A percentile compares a stretch with the other conserved stretches of the same genome.
Conservation (phyloP, 2,329 filamentous ascomycete species). For the Alternaria atra region DNA sequence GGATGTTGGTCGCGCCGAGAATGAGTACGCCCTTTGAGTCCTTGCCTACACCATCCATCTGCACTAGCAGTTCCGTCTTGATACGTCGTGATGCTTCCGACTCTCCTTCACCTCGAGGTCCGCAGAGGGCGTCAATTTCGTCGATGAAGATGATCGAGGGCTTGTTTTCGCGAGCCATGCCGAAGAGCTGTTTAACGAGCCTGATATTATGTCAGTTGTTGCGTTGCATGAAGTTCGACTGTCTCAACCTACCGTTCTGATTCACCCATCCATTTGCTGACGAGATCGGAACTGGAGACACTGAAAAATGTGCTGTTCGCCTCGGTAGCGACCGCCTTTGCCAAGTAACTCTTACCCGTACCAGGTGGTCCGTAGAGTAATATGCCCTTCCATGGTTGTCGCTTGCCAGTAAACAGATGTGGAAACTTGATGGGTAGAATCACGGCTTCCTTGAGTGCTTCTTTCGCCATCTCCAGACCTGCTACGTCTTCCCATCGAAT, state of each 20-base stretch:
- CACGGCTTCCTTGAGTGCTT: slow-evolving; percentile 96
- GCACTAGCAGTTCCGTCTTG: slow-evolving; percentile 97
- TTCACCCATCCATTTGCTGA: slow-evolving; percentile 99
- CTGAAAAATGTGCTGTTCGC: slow-evolving; percentile 99
- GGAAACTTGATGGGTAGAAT: slow-evolving; percentile 98
- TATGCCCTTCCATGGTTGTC: slow-evolving; percentile 98
- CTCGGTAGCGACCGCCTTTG: slow-evolving; percentile 97
- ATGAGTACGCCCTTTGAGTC: slow-evolving; percentile 94
- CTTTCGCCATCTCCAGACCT: slow-evolving; percentile 91
- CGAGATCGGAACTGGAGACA: slow-evolving; percentile 94
- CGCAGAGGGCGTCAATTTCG: slow-evolving; percentile 95
- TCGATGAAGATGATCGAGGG: slow-evolving; percentile 99
- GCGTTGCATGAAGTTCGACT: background rate
- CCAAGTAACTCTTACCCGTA: slow-evolving; percentile 96
- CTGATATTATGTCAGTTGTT: slow-evolving; percentile 56
- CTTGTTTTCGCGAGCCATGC: slow-evolving; percentile 97
- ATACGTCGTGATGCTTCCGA: slow-evolving; percentile 96
- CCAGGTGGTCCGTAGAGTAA: slow-evolving; percentile 94
- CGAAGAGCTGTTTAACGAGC: slow-evolving; percentile 95
- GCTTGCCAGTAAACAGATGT: slow-evolving; percentile 92
- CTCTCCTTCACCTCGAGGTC: slow-evolving; percentile 91
- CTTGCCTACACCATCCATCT: slow-evolving; percentile 99
- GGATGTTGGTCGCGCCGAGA: slow-evolving; percentile 96
- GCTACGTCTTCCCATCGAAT: slow-evolving; percentile 98
- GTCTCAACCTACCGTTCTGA: slow-evolving; percentile 78